Percentiles rank a stretch among this genome's conserved stretches.
These are phyloP conservation scores for Brassica cretica DNA, from an alignment of 345 rosid species.

Conservation along the genomic window DNA sequence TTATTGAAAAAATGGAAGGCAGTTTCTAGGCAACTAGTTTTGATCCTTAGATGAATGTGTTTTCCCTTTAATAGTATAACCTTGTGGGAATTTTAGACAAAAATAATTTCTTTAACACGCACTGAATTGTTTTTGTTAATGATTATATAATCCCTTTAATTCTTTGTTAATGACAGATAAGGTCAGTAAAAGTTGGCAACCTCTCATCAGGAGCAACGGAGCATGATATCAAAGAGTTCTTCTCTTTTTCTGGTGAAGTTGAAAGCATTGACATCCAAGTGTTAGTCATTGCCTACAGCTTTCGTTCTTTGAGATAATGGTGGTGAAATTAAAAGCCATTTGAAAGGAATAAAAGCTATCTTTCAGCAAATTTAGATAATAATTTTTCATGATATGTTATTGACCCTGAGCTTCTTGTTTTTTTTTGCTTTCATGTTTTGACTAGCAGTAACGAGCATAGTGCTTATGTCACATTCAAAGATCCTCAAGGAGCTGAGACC, in stretches of 20 bases:
- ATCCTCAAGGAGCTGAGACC: conserved; percentile 81
- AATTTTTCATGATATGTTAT: not conserved
- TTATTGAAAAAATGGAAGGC: too few species aligned
- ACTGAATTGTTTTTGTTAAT: not conserved
- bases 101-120: too few species aligned
- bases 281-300: conserved; percentile 38
- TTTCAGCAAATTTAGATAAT: not conserved
- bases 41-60: too few species aligned
- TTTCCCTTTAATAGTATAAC: too few species aligned
- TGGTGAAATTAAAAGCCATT: too few species aligned
- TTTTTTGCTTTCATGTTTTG: conserved; percentile 20
- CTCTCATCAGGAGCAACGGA: conserved; percentile 73
- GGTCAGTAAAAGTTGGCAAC: conserved; percentile 74
- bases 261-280: conserved; percentile 61
- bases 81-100: too few species aligned
- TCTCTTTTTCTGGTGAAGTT: conserved; percentile 90
- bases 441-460: conserved; percentile 46
- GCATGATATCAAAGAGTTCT: conserved; percentile 83
- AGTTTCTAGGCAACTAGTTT: too few species aligned
- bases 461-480: conserved; percentile 80
- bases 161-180: conserved; percentile 43
- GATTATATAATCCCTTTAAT: not conserved
- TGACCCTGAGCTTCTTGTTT: conserved; percentile 3
- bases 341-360: not conserved
- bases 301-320: not conserved